phyloP scores from a whole-genome alignment of 2,329 filamentous ascomycete genomes.

The Exophiala xenobiotica region DNA sequence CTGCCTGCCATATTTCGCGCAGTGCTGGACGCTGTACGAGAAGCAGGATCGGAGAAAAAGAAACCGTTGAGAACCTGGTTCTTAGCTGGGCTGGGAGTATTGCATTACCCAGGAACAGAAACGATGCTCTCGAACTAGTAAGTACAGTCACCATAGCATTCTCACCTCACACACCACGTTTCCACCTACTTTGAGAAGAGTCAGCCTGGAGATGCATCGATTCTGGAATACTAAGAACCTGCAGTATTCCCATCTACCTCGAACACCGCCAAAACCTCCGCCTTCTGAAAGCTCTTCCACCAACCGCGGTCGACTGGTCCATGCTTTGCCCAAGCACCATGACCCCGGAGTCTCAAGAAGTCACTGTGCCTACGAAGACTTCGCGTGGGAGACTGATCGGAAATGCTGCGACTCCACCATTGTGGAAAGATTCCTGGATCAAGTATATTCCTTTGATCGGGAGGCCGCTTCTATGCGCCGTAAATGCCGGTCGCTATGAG shows the following conservation, averaged over 20 bases:
- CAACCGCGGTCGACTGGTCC: constrained; percentile 39
- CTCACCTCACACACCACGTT: constrained; percentile 9
- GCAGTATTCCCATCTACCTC: constrained; percentile 38
- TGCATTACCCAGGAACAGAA: constrained; percentile 39
- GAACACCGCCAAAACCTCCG: constrained; percentile 38
- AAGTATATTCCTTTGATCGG: constrained; percentile 38
- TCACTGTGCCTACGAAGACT: constrained; percentile 35
- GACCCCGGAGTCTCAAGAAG: constrained; percentile 35
- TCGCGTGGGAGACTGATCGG: constrained; percentile 33
- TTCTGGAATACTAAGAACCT: constrained; percentile 21
- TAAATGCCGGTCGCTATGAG: constrained; percentile 36
- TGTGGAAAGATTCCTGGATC: constrained; percentile 38
- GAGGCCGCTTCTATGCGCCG: constrained; percentile 31
- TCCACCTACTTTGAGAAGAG: background rate
- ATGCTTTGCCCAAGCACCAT: constrained; percentile 41
- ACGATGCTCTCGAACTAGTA: constrained; percentile 38
- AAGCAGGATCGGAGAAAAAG: constrained; percentile 37
- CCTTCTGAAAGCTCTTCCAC: constrained; percentile 34
- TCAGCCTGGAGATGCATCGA: background rate
- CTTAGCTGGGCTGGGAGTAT: constrained; percentile 37
- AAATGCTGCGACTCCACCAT: constrained; percentile 34
- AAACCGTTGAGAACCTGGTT: constrained; percentile 43
- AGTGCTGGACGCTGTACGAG: constrained; percentile 36
- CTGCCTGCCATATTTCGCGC: constrained; percentile 40
- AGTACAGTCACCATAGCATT: constrained; percentile 24